Conservation (phyloP, 2,329 filamentous ascomycete genomes). For the Fusarium multiceps region DNA sequence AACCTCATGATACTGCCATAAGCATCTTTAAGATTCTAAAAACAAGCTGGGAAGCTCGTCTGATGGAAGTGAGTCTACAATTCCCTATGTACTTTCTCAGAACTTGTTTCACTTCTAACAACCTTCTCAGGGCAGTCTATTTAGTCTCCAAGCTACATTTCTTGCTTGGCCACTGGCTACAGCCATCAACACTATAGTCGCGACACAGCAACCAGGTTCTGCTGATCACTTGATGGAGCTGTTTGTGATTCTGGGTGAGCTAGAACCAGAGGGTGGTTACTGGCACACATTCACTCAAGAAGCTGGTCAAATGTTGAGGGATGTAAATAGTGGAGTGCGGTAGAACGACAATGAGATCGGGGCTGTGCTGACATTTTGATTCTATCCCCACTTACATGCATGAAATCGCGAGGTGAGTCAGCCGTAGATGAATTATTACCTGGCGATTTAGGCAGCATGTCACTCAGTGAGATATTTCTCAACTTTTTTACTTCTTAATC, state of each 20-base stretch:
- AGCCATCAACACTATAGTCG: neutral
- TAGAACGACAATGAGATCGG: too few relatives aligned
- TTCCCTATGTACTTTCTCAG: fast-evolving
- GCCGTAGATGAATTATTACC: too few relatives aligned
- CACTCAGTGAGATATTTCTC: neutral
- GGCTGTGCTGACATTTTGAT: too few relatives aligned
- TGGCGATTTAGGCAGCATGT: neutral
- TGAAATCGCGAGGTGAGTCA: neutral
- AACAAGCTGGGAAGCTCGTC: neutral
- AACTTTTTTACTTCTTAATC: fast-evolving
- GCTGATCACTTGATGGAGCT: neutral
- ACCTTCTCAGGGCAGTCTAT: neutral
- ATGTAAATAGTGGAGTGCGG: neutral
- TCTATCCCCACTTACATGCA: neutral
- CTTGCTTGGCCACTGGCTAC: neutral
- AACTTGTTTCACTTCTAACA: neutral
- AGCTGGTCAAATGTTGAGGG: neutral
- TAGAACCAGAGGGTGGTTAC: neutral
- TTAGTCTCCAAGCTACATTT: neutral
- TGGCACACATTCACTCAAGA: neutral
- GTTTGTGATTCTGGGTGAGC: neutral
- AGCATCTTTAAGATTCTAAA: neutral
- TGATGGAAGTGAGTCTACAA: neutral
- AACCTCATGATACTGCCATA: neutral
- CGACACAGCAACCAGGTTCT: too few relatives aligned